phyloP scores from a whole-genome alignment of 257 asterid species.

The Ballota nigra region DNA sequence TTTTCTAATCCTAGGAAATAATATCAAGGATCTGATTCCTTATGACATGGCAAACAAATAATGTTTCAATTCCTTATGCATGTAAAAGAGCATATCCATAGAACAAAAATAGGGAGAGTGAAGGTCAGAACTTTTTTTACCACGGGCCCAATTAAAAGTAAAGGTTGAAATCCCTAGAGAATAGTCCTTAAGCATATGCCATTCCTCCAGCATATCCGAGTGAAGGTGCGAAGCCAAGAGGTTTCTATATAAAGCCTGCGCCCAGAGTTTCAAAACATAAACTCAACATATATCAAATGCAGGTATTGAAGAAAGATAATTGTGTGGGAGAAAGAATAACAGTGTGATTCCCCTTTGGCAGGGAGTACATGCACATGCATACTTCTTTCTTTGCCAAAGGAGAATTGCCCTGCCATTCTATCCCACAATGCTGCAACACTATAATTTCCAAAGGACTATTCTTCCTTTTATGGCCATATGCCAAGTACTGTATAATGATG shows the following conservation, averaged over 20 bases:
- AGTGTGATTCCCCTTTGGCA: constrained; percentile 53
- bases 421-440: constrained; percentile 38
- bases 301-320: constrained; percentile 16
- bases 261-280: constrained; percentile 8
- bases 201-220: constrained; percentile 48
- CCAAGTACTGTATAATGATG: not conserved
- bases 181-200: constrained; percentile 47
- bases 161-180: constrained; percentile 27
- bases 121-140: constrained; percentile 34
- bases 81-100: constrained; percentile 43
- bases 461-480: not conserved
- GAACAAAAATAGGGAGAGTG: constrained; percentile 27
- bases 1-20: constrained; percentile 24
- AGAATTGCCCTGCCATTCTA: constrained; percentile 77
- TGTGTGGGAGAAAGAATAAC: constrained; percentile 46
- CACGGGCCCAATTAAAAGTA: constrained; percentile 36
- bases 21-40: constrained; percentile 36
- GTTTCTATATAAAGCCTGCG: constrained; percentile 26
- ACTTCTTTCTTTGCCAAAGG: constrained; percentile 61
- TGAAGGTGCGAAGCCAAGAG: constrained; percentile 29
- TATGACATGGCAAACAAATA: constrained; percentile 15
- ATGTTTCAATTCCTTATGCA: constrained; percentile 21
- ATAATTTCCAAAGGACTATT: not conserved
- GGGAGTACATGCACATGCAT: constrained; percentile 45
- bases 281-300: constrained; percentile 1